Evolutionary conservation across 345 rosid species (phyloP).

Genomic region (Ceriops zippeliana): DNA sequence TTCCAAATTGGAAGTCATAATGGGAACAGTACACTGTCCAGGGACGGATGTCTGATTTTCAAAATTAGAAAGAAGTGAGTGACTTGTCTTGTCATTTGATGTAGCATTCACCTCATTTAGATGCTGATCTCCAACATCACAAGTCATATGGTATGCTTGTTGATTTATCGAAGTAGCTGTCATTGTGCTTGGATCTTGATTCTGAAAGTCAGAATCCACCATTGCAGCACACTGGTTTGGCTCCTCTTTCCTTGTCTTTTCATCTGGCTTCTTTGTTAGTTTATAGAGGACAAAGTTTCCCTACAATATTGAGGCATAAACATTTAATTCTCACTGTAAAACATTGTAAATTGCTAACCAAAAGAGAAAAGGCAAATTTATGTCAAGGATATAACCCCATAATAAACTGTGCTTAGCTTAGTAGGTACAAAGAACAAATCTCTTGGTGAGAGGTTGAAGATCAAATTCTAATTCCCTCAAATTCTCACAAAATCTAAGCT

Average conservation of each 20-base stretch:
- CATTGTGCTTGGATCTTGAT: neutral
- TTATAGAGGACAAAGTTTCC: conserved; percentile 27
- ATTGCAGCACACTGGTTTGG: neutral
- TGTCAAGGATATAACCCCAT: neutral
- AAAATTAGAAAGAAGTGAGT: neutral
- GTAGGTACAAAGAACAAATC: too few species aligned
- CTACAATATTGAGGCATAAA: conserved; percentile 13
- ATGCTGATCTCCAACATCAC: neutral
- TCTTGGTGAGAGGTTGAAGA: too few species aligned
- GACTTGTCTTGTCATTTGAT: neutral
- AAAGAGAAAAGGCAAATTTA: neutral
- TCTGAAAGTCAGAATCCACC: neutral
- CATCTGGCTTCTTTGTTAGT: conserved; percentile 23
- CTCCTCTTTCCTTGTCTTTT: neutral
- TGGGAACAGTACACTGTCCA: too few species aligned
- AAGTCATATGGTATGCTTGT: neutral
- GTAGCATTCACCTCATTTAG: neutral
- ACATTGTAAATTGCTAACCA: neutral
- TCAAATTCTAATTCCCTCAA: too few species aligned
- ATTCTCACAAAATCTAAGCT: too few species aligned
- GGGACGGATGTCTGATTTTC: neutral
- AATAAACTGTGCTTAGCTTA: too few species aligned
- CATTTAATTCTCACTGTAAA: neutral
- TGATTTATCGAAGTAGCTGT: neutral
- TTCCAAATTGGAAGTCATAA: neutral